Evolutionary conservation across 2,329 filamentous ascomycete species (phyloP).

Genomic region (Penicillium sp.): DNA sequence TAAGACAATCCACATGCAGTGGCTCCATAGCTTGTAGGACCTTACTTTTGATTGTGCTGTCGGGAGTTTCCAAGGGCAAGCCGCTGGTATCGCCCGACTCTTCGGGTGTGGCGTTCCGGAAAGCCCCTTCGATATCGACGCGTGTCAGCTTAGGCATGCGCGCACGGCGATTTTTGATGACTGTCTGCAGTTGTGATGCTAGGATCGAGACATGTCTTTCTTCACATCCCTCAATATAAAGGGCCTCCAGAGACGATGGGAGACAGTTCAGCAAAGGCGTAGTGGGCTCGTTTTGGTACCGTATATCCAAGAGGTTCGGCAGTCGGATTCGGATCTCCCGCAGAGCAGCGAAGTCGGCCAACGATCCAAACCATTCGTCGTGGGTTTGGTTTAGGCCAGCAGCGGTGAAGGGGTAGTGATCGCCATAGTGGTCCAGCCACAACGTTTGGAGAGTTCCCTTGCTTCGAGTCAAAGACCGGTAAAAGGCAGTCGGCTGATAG

Average conservation of each 20-base stretch:
- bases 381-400: slow-evolving; percentile 29
- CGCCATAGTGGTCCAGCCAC: slow-evolving; percentile 31
- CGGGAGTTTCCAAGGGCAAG: neutral
- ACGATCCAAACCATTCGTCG: slow-evolving; percentile 32
- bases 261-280: slow-evolving; percentile 24
- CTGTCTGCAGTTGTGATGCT: slow-evolving; percentile 21
- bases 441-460: slow-evolving; percentile 26
- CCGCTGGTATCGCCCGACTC: slow-evolving; percentile 10
- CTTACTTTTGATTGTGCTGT: slow-evolving; percentile 21
- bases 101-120: slow-evolving; percentile 27
- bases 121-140: slow-evolving; percentile 29
- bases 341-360: slow-evolving; percentile 28
- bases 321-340: slow-evolving; percentile 32
- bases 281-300: slow-evolving; percentile 26
- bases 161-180: slow-evolving; percentile 21
- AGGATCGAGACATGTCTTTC: slow-evolving; percentile 28
- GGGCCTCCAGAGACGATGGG: slow-evolving; percentile 21
- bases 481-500: slow-evolving; percentile 28
- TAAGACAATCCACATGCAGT: slow-evolving; percentile 21
- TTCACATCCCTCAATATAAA: slow-evolving; percentile 31
- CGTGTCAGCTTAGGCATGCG: slow-evolving; percentile 18
- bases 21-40: slow-evolving; percentile 25
- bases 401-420: slow-evolving; percentile 30
- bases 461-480: slow-evolving; percentile 23
- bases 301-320: slow-evolving; percentile 32